Percentiles rank a stretch among this genome's conserved stretches.
These are phyloP conservation scores for Arthrinium phaeospermum DNA, from an alignment of 2,329 filamentous ascomycete species.

Conservation along the genomic window DNA sequence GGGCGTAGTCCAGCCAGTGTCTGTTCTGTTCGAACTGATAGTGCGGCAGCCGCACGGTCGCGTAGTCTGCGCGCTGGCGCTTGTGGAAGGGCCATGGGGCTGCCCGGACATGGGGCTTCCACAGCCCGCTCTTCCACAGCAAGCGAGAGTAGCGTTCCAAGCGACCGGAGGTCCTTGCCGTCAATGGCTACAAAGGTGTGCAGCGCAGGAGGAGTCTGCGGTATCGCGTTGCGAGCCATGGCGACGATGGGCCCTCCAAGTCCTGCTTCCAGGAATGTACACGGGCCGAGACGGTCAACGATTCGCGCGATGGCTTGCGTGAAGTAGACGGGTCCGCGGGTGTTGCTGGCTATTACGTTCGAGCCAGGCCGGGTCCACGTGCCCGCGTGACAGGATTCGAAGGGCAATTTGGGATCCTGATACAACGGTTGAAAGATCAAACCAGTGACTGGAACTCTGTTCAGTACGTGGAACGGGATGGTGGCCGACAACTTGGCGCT, in stretches of 20 bases:
- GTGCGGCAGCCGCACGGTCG: not conserved
- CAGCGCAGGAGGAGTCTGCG: not conserved
- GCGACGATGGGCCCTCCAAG: conserved; percentile 24
- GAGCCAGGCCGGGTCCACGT: conserved; percentile 7
- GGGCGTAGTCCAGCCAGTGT: not conserved
- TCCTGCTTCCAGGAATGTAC: conserved; percentile 27
- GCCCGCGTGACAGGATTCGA: conserved; percentile 13
- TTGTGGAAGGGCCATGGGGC: conserved; percentile 25
- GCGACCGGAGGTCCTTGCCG: conserved; percentile 10
- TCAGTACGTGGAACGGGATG: not conserved
- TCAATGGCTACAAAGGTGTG: not conserved
- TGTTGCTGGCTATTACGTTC: conserved; percentile 23
- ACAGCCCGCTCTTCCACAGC: conserved; percentile 23
- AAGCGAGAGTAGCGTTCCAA: conserved; percentile 1
- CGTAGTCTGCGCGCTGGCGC: not conserved
- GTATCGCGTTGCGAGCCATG: conserved; percentile 24
- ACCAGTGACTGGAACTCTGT: no score
- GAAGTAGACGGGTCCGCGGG: conserved; percentile 28
- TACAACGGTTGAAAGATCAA: no score
- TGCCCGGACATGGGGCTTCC: not conserved
- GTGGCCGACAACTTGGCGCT: conserved; percentile 17
- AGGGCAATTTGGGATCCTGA: not conserved
- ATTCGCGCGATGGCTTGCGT: conserved; percentile 25
- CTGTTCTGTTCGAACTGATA: not conserved
- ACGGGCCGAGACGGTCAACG: conserved; percentile 3